Percentiles rank a stretch among this genome's conserved stretches.
Evolutionary conservation across 257 asterid genomes (phyloP).

Genomic region (Anisodus tanguticus): DNA sequence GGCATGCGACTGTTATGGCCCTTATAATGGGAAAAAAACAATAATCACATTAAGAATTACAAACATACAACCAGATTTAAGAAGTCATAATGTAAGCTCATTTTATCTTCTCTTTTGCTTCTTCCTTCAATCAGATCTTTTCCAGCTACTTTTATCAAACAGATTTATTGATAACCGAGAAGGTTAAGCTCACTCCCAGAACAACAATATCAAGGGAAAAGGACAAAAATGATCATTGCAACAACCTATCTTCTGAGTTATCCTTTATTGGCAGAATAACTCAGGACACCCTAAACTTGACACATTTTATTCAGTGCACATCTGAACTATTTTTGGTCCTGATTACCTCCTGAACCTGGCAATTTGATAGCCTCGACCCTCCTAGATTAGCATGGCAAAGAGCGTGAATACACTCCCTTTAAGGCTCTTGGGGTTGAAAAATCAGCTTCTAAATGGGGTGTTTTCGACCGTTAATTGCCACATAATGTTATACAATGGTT

Average conservation of each 20-base stretch:
- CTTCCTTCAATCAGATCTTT: not conserved
- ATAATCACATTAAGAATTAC: slow-evolving; percentile 20
- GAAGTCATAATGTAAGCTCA: not conserved
- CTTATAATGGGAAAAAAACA: slow-evolving; percentile 12
- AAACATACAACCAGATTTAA: slow-evolving; percentile 27
- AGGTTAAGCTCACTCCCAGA: not conserved
- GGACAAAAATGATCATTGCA: not conserved
- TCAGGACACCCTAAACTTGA: not conserved
- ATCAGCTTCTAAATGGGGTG: not conserved
- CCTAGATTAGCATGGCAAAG: not conserved
- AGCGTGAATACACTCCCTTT: not conserved
- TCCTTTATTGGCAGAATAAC: slow-evolving; percentile 12
- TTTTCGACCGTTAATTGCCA: not conserved
- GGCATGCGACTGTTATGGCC: slow-evolving; percentile 29
- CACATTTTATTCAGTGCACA: not conserved
- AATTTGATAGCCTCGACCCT: not conserved
- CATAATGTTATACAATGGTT: not conserved
- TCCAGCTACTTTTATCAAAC: not conserved
- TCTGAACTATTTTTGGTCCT: not conserved
- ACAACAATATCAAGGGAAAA: slow-evolving; percentile 14
- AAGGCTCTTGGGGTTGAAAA: not conserved
- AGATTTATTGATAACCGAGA: not conserved
- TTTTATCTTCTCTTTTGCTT: not conserved
- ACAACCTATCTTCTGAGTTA: not conserved
- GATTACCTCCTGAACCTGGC: not conserved